A percentile compares a stretch with the other conserved stretches of the same genome.
phyloP scores from a whole-genome alignment of 768 basidiomycete genomes.

The Hypholoma sublateritium region DNA sequence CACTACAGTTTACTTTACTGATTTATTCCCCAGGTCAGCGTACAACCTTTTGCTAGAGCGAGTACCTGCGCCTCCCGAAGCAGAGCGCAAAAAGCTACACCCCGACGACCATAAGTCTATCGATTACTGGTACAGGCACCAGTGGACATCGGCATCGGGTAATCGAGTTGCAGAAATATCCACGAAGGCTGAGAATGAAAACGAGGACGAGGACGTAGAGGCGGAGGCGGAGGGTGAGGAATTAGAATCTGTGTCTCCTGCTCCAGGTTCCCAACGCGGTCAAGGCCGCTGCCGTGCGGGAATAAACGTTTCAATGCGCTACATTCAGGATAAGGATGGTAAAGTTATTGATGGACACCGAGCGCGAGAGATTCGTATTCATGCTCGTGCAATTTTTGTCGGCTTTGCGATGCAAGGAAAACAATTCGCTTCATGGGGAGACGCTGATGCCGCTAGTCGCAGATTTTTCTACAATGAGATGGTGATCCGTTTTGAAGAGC shows the following conservation, averaged over 20 bases:
- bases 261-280: conserved; percentile 2
- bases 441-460: conserved; percentile 6
- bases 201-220: neutral
- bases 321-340: conserved; percentile 3
- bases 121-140: conserved; percentile 6
- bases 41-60: conserved; percentile 4
- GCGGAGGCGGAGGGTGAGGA: neutral
- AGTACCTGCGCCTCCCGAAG: too few species aligned
- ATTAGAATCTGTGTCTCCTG: neutral
- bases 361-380: too few species aligned
- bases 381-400: too few species aligned
- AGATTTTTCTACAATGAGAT: conserved; percentile 5
- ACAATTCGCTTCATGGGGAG: conserved; percentile 6
- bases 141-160: neutral
- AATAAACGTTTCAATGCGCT: conserved; percentile 9
- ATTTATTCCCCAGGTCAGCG: conserved; percentile 1
- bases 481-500: conserved; percentile 5
- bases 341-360: conserved; percentile 8
- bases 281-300: conserved; percentile 3
- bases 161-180: neutral
- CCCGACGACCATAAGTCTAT: neutral
- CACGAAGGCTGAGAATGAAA: neutral
- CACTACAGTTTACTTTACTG: neutral
- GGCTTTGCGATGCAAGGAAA: conserved; percentile 8
- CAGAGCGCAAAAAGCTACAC: neutral